Conservation (phyloP, 768 basidiomycete species). For the Termitomyces sp. region DNA sequence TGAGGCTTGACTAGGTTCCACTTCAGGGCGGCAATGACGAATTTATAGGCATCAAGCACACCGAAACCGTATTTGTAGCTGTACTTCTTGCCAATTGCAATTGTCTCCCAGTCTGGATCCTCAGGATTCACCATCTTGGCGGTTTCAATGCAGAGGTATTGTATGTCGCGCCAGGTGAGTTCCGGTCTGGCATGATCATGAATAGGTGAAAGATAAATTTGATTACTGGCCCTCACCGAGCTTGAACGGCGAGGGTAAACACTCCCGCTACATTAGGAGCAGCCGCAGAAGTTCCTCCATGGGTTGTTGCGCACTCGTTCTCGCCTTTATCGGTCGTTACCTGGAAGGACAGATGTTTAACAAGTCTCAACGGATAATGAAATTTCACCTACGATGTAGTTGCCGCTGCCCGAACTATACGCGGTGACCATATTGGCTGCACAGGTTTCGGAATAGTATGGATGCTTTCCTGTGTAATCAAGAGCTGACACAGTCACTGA, state of each 20-base stretch:
- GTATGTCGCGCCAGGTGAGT: constrained; percentile 96
- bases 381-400: constrained; percentile 74
- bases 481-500: constrained; percentile 94
- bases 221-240: constrained; percentile 48
- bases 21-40: constrained; percentile 73
- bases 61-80: constrained; percentile 97
- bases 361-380: not conserved
- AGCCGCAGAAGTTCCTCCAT: constrained; percentile 98
- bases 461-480: constrained; percentile 88
- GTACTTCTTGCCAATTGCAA: constrained; percentile 57
- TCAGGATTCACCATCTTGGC: constrained; percentile 77
- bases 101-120: constrained; percentile 92
- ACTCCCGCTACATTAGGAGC: constrained; percentile 95
- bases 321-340: constrained; percentile 93
- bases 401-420: constrained; percentile 90
- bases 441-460: constrained; percentile 94
- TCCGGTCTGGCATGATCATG: constrained; percentile 59
- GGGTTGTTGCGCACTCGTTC: constrained; percentile 71
- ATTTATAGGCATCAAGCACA: constrained; percentile 76
- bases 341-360: constrained; percentile 36
- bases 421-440: constrained; percentile 95
- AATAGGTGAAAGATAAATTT: not conserved
- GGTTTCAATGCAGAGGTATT: constrained; percentile 80
- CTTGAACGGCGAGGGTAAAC: constrained; percentile 84
- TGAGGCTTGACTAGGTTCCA: constrained; percentile 94